Evolutionary conservation across 805 yeast genomes (phyloP), one percentile per base, ranked within the genome.

Genomic region (Ogataea siamensis): DNA sequence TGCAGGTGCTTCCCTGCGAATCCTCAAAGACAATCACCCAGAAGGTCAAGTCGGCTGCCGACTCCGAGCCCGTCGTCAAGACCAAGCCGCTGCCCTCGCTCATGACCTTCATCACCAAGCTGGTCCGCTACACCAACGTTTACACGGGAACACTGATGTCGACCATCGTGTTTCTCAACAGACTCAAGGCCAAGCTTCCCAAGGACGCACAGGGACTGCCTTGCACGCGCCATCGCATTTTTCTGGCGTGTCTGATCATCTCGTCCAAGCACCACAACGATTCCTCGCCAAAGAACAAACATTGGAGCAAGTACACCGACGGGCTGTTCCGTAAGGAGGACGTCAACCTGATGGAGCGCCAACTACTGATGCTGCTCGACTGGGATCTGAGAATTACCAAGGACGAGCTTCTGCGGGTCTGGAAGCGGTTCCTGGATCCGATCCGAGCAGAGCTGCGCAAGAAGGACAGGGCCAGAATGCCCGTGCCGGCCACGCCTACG

Each of bases 301-400:
- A 83, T 60, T 84, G 94, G 94, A 79, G 87, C 27, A 74, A 72
- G 50, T 81, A 81, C 61, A 80, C 91, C 5, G 88, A 83, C 52
- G 87, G 86, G 2, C 67, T 84, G 28, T 83, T 84, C 62, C 65
- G 70, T 32, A 62, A 71, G 39, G 78, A 78, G 46, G 94, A 84
- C 57, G 77, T 84, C 47, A 83, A 83, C 59, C 66, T 83, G 45
- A 84, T 84, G 88, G 94, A 84, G 62, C 74, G 87, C 56, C 91
- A 84, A 60, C 64, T 84, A 42, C 66, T 83, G 36, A 76, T 70
- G 53, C 66, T 83, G 34, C 64, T 84, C 55, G 73, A 82, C 60
- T 84, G 89, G 88, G 82, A 84, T 57, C 64, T 83, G 45, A 62
- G 66, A 40, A 70, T 76, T 27, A 54, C 62, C 34, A 68, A 63